A percentile compares a stretch with the other conserved stretches of the same genome.
These are phyloP conservation scores for Xylaria sp. DNA, from an alignment of 2,329 filamentous ascomycete species.

Conservation along the genomic window DNA sequence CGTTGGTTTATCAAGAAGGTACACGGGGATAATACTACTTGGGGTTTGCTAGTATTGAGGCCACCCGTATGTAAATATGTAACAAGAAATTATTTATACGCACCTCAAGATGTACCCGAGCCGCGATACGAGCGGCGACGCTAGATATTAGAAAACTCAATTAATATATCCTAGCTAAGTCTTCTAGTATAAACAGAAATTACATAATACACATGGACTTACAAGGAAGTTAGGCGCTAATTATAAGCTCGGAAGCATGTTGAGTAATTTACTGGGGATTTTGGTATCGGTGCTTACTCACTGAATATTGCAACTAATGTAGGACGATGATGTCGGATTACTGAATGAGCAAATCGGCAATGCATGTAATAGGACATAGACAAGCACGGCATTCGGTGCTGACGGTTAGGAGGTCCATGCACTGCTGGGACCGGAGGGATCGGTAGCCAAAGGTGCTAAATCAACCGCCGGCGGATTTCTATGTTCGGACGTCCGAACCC, in stretches of 20 bases:
- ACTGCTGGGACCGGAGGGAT: constrained; percentile 22
- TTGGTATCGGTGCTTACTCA: constrained; percentile 14
- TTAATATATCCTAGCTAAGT: neutral
- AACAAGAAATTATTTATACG: neutral
- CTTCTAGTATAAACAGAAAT: neutral
- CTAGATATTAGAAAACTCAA: neutral
- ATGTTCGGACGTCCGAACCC: constrained; percentile 36
- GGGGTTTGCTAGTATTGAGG: neutral
- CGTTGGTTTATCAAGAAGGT: neutral
- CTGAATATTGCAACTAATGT: neutral
- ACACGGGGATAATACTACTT: neutral
- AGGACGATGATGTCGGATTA: constrained; percentile 5
- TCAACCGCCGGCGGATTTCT: constrained; percentile 35
- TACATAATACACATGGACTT: neutral
- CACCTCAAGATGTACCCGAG: neutral
- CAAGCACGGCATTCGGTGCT: constrained; percentile 21
- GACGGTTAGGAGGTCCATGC: constrained; percentile 11
- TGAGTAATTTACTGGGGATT: constrained; percentile 2
- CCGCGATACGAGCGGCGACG: neutral
- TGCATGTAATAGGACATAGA: constrained; percentile 2
- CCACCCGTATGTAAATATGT: neutral
- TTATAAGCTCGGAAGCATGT: neutral
- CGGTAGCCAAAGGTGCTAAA: constrained; percentile 8
- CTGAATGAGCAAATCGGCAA: constrained; percentile 9
- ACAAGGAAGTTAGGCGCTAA: neutral